Percentiles rank a stretch among this genome's conserved stretches.
Conservation (phyloP, 2,329 filamentous ascomycete genomes). For the Aspergillus spinulosporus region DNA sequence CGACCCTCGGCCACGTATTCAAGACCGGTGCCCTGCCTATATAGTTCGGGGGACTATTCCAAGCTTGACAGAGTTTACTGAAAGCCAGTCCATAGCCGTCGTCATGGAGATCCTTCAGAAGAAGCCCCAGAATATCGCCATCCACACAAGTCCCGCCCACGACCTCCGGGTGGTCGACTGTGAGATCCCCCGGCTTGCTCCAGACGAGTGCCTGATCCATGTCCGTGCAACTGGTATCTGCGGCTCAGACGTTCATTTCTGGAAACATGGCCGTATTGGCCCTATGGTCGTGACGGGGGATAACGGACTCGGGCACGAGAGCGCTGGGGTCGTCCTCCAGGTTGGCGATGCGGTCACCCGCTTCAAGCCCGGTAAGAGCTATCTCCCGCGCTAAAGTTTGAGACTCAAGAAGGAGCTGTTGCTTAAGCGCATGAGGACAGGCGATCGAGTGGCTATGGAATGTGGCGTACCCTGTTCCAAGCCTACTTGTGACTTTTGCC, state of each 20-base stretch:
- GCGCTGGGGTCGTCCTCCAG: constrained; percentile 20
- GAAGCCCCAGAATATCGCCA: constrained; percentile 21
- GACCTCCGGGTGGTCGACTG: constrained; percentile 24
- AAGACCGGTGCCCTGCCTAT: not conserved
- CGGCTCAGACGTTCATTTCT: constrained; percentile 25
- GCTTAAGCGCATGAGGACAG: constrained; percentile 7
- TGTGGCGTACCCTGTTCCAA: constrained; percentile 24
- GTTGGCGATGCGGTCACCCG: constrained; percentile 21
- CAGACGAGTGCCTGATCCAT: constrained; percentile 20
- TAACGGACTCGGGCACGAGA: constrained; percentile 25
- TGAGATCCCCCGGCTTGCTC: constrained; percentile 17
- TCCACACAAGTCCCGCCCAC: constrained; percentile 22
- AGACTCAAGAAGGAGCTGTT: no score
- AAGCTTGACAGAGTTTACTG: not conserved
- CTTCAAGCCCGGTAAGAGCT: constrained; percentile 20
- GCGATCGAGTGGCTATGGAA: constrained; percentile 23
- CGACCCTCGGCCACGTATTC: not conserved
- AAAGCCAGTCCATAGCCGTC: not conserved
- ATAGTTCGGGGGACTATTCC: not conserved
- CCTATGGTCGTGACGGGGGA: constrained; percentile 23
- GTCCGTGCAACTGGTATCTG: constrained; percentile 24
- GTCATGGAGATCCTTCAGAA: constrained; percentile 19
- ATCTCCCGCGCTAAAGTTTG: not conserved
- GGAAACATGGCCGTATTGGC: constrained; percentile 24
- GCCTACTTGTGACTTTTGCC: constrained; percentile 21